Conservation (phyloP, 1,139 yeast genomes). For the Waltiozyma sp. region DNA sequence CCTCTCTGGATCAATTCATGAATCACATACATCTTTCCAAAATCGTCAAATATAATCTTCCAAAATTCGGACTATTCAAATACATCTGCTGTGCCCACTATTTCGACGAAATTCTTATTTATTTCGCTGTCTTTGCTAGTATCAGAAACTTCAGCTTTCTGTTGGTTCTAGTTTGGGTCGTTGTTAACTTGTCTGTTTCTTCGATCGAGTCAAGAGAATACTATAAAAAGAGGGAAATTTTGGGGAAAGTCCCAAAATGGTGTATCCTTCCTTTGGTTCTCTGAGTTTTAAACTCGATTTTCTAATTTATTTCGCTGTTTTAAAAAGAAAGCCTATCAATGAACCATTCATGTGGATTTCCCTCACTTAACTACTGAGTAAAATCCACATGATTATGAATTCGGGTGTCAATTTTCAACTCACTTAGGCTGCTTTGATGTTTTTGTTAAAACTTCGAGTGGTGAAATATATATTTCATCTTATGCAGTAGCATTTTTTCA, state of each 20-base stretch:
- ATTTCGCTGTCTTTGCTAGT: constrained; percentile 29
- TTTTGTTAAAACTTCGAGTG: too few relatives aligned
- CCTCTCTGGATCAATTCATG: constrained; percentile 44
- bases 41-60: constrained; percentile 58
- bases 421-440: too few relatives aligned
- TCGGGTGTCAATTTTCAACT: too few relatives aligned
- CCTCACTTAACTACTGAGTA: too few relatives aligned
- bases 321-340: too few relatives aligned
- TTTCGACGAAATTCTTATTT: constrained; percentile 60
- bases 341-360: too few relatives aligned
- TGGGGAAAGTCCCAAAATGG: constrained; percentile 19
- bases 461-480: too few relatives aligned
- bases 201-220: constrained; percentile 47
- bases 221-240: constrained; percentile 28
- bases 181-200: constrained; percentile 47
- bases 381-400: too few relatives aligned
- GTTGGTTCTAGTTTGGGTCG: constrained; percentile 42
- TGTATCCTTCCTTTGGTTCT: constrained; percentile 27
- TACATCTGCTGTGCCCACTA: constrained; percentile 69
- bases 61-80: constrained; percentile 41
- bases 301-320: too few relatives aligned
- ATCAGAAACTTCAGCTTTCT: constrained; percentile 14
- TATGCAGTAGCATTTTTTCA: too few relatives aligned
- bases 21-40: constrained; percentile 52
- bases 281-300: too few relatives aligned